Conservation (phyloP, 306 rosid genomes). For the Quercus bicolor region DNA sequence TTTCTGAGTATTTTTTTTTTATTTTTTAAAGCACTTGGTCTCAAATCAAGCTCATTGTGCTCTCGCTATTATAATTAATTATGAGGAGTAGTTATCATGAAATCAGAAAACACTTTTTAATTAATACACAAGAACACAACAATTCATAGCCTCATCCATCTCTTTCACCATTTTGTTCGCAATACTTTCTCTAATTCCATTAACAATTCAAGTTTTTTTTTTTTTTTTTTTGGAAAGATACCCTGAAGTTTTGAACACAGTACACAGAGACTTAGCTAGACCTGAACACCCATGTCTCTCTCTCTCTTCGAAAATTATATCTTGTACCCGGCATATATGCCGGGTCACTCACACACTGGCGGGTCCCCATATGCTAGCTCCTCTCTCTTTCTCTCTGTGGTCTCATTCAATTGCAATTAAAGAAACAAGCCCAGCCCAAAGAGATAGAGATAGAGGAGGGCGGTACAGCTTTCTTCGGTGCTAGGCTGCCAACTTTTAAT, state of each 20-base stretch:
- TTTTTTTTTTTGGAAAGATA: slow-evolving; percentile 15
- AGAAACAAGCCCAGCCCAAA: too few species aligned
- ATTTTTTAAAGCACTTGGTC: too few species aligned
- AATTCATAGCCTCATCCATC: slow-evolving; percentile 29
- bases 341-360: too few species aligned
- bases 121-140: slow-evolving; percentile 22
- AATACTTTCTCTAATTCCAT: slow-evolving; percentile 13
- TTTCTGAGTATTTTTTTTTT: background rate
- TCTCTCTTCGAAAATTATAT: background rate
- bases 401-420: slow-evolving; percentile 13
- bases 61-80: background rate
- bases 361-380: too few species aligned
- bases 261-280: slow-evolving; percentile 1
- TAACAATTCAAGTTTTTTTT: slow-evolving; percentile 21
- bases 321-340: too few species aligned
- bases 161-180: slow-evolving; percentile 42
- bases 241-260: background rate
- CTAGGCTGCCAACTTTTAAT: too few species aligned
- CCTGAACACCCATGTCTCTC: background rate
- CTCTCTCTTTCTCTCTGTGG: too few species aligned
- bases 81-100: slow-evolving; percentile 31
- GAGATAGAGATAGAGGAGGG: too few species aligned
- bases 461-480: too few species aligned
- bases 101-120: slow-evolving; percentile 20
- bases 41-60: too few species aligned